Evolutionary conservation across 495 filamentous ascomycete species (phyloP).

Genomic region (Penicillium parvum): DNA sequence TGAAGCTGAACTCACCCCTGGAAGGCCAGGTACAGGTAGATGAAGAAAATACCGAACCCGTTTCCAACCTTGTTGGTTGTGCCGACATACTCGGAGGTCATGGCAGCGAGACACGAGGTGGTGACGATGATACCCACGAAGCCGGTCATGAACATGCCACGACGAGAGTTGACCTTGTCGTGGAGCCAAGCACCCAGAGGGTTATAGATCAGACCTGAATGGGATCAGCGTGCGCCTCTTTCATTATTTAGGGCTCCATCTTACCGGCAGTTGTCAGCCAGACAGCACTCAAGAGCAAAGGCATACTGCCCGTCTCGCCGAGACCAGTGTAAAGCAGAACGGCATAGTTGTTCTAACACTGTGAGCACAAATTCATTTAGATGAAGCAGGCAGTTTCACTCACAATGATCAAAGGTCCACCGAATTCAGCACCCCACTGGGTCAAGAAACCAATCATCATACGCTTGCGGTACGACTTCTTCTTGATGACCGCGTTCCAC

Average conservation of each 20-base stretch:
- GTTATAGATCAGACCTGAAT: constrained; percentile 39
- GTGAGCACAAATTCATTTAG: too few species aligned
- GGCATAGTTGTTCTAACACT: constrained; percentile 47
- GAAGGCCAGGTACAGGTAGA: constrained; percentile 44
- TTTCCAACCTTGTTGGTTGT: constrained; percentile 44
- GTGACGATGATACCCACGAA: constrained; percentile 33
- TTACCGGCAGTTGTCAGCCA: constrained; percentile 44
- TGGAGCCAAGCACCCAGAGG: constrained; percentile 44
- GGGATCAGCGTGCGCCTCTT: constrained; percentile 12
- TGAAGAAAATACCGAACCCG: constrained; percentile 44
- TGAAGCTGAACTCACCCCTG: constrained; percentile 26
- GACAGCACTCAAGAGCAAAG: constrained; percentile 44
- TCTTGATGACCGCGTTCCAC: constrained; percentile 36
- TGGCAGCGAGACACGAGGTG: constrained; percentile 38
- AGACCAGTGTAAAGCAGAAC: constrained; percentile 47
- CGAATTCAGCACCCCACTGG: constrained; percentile 37
- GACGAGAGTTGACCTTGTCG: constrained; percentile 42
- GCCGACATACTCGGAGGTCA: constrained; percentile 38
- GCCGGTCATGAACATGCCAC: constrained; percentile 43
- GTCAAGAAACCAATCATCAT: constrained; percentile 39
- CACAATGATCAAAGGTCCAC: constrained; percentile 36
- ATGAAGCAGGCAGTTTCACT: constrained; percentile 5
- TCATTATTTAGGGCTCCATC: too few species aligned
- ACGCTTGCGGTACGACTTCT: constrained; percentile 40
- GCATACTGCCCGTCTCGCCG: constrained; percentile 40